Conservation (phyloP, 2,329 filamentous ascomycete species). For the Botrytis cinerea region DNA sequence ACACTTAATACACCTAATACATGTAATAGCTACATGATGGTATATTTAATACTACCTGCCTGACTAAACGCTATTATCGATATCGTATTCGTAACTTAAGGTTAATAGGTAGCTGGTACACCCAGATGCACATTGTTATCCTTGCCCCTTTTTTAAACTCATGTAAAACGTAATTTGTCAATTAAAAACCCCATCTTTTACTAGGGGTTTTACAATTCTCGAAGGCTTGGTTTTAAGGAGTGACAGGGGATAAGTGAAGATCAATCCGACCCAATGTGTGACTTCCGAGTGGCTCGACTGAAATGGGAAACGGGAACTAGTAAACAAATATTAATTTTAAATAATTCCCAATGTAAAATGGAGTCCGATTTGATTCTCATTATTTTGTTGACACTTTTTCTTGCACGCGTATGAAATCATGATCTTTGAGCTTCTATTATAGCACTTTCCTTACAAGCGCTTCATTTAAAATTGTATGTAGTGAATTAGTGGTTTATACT, state of each 20-base stretch:
- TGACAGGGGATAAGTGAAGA: neutral
- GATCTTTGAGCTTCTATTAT: constrained; percentile 4
- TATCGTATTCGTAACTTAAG: constrained; percentile 5
- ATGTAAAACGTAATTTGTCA: neutral
- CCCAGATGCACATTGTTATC: neutral
- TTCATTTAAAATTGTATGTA: neutral
- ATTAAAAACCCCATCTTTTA: neutral
- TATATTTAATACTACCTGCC: neutral
- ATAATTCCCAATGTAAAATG: constrained; percentile 3
- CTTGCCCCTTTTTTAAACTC: neutral
- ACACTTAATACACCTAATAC: neutral
- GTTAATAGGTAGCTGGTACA: neutral
- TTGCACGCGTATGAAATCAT: constrained; percentile 5
- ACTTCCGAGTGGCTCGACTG: constrained; percentile 18
- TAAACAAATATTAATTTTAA: constrained; percentile 16
- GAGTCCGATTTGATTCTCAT: neutral
- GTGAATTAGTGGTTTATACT: neutral
- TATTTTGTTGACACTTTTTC: constrained; percentile 12
- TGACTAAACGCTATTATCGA: neutral
- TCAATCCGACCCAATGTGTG: neutral
- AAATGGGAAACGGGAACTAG: neutral
- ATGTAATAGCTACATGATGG: neutral
- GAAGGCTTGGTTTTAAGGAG: neutral
- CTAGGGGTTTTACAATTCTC: neutral
- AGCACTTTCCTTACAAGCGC: constrained; percentile 3